phyloP scores from a whole-genome alignment of 345 rosid species.

The Sonneratia alba region DNA sequence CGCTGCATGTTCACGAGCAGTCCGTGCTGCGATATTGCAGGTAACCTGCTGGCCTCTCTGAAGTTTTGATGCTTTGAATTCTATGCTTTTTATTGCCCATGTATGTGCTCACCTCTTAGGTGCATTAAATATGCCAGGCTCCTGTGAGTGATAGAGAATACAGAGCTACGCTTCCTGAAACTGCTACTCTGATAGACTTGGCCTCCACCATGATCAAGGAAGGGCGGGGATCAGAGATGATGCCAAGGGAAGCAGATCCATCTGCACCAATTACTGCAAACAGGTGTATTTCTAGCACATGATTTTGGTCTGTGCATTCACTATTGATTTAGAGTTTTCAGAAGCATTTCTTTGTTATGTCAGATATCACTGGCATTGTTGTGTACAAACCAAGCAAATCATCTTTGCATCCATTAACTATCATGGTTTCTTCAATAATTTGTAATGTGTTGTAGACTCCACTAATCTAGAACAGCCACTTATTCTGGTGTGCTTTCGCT shows the following conservation, averaged over 20 bases:
- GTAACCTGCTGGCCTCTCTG: slow-evolving; percentile 16
- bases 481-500: no score
- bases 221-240: slow-evolving; percentile 67
- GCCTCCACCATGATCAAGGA: slow-evolving; percentile 85
- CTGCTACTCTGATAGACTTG: slow-evolving; percentile 84
- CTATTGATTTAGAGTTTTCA: neutral
- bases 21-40: slow-evolving; percentile 40
- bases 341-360: no score
- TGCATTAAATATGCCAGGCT: slow-evolving; percentile 41
- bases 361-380: no score
- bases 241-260: slow-evolving; percentile 89
- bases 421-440: no score
- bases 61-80: neutral
- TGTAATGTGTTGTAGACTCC: no score
- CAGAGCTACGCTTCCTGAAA: slow-evolving; percentile 90
- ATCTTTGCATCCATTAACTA: no score
- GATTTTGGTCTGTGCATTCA: slow-evolving; percentile 10
- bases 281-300: slow-evolving; percentile 18
- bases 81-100: neutral
- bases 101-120: neutral
- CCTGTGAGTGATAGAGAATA: slow-evolving; percentile 94
- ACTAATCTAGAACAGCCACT: no score
- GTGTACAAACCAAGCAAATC: no score
- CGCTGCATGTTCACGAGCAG: slow-evolving; percentile 98
- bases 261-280: slow-evolving; percentile 74